These are phyloP conservation scores for Metschnikowia vanudenii DNA, from an alignment of 805 yeast genomes.

Conservation along the genomic window DNA sequence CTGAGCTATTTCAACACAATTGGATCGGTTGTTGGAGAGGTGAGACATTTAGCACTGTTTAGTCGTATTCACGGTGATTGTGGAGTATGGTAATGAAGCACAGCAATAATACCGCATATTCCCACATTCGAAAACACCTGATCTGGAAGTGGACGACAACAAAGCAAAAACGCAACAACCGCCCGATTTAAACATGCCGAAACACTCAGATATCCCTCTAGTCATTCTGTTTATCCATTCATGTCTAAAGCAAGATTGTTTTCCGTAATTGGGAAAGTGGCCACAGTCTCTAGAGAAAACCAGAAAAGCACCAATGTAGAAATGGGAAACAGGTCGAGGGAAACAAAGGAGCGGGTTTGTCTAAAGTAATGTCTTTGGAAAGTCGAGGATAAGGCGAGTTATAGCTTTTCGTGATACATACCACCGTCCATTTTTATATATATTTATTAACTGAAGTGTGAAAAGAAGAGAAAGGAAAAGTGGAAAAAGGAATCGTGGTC, in stretches of 20 bases:
- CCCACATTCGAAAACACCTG: not conserved
- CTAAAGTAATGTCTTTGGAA: not conserved
- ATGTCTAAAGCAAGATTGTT: not conserved
- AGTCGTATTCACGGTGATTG: too few relatives aligned
- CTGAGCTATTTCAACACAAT: not conserved
- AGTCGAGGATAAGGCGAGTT: not conserved
- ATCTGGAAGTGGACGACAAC: slow-evolving; percentile 3
- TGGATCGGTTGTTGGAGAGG: not conserved
- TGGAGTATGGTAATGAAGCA: not conserved
- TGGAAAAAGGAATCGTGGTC: slow-evolving; percentile 23
- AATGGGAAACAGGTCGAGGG: not conserved
- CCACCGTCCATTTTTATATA: slow-evolving; percentile 56
- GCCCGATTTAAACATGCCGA: not conserved
- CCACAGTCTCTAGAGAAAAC: not conserved
- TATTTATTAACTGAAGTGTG: slow-evolving; percentile 20
- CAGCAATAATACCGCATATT: not conserved
- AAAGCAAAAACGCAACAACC: not conserved
- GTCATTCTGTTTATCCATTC: not conserved
- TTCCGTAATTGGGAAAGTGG: too few relatives aligned
- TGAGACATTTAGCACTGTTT: too few relatives aligned
- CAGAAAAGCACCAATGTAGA: not conserved
- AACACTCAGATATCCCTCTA: not conserved
- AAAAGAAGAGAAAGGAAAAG: slow-evolving; percentile 22
- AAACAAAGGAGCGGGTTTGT: not conserved
- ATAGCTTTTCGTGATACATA: slow-evolving; percentile 34